These are phyloP conservation scores for Vinca minor DNA, from an alignment of 257 asterid species.

Conservation along the genomic window DNA sequence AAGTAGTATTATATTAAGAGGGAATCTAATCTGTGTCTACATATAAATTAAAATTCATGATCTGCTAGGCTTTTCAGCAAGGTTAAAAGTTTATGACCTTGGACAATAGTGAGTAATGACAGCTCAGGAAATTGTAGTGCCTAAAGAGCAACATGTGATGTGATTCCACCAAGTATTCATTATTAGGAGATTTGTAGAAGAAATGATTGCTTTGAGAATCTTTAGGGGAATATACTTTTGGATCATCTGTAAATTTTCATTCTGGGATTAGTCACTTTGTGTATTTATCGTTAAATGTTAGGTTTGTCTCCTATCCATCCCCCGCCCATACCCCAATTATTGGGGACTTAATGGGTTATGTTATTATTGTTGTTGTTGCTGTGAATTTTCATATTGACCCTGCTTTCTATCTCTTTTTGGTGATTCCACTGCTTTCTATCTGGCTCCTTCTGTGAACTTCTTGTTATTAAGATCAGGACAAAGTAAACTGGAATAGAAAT, in stretches of 20 bases:
- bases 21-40: neutral
- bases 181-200: neutral
- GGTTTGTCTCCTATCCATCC: no score
- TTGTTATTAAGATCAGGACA: neutral
- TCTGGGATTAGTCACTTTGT: neutral
- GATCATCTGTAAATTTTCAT: neutral
- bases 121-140: neutral
- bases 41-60: neutral
- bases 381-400: neutral
- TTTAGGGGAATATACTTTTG: neutral
- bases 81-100: no score
- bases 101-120: neutral
- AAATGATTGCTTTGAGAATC: neutral
- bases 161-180: neutral
- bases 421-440: neutral
- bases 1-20: neutral
- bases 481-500: neutral
- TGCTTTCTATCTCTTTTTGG: neutral
- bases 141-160: neutral
- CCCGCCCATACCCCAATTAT: no score
- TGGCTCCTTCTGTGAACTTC: neutral
- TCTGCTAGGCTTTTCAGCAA: no score
- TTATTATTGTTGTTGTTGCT: neutral
- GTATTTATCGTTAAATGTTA: no score
- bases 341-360: no score